Percentiles rank a stretch among this genome's conserved stretches.
phyloP scores from a whole-genome alignment of 306 rosid genomes.

The Prunus kanzakura region DNA sequence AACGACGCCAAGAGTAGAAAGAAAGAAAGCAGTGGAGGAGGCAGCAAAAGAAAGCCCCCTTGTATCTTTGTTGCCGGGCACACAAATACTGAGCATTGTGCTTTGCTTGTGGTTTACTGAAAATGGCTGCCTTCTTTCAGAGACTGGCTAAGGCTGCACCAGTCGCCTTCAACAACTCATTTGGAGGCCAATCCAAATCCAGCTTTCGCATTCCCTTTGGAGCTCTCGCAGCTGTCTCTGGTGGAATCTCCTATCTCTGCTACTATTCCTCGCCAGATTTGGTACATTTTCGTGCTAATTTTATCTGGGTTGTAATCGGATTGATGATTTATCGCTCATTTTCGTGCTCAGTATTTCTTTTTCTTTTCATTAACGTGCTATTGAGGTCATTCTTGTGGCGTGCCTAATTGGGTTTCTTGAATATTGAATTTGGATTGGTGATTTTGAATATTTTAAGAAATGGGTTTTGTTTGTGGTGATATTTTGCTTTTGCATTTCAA shows the following conservation, averaged over 20 bases:
- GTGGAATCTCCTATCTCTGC: slow-evolving; percentile 71
- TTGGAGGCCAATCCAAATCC: slow-evolving; percentile 45
- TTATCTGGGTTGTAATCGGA: slow-evolving; percentile 9
- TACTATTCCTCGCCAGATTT: slow-evolving; percentile 53
- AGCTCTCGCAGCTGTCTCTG: slow-evolving; percentile 76
- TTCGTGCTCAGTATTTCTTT: too few species aligned
- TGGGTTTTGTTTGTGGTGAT: background rate
- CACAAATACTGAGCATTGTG: background rate
- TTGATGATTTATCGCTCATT: background rate
- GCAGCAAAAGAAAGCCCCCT: background rate
- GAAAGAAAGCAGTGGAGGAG: background rate
- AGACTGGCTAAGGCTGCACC: slow-evolving; percentile 62
- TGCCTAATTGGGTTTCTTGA: background rate
- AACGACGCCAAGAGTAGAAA: background rate
- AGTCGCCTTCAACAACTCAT: slow-evolving; percentile 36
- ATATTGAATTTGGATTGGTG: background rate
- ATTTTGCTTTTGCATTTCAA: background rate
- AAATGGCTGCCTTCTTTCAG: slow-evolving; percentile 71
- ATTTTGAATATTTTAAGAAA: background rate
- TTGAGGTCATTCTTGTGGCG: background rate
- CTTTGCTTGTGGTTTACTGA: slow-evolving; percentile 15
- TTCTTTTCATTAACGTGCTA: background rate
- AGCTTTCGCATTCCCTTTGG: slow-evolving; percentile 58
- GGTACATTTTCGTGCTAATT: slow-evolving; percentile 34
- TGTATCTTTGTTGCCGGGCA: background rate